A percentile compares a stretch with the other conserved stretches of the same genome.
Conservation (phyloP, 495 filamentous ascomycete genomes). For the Daldinia childiae region DNA sequence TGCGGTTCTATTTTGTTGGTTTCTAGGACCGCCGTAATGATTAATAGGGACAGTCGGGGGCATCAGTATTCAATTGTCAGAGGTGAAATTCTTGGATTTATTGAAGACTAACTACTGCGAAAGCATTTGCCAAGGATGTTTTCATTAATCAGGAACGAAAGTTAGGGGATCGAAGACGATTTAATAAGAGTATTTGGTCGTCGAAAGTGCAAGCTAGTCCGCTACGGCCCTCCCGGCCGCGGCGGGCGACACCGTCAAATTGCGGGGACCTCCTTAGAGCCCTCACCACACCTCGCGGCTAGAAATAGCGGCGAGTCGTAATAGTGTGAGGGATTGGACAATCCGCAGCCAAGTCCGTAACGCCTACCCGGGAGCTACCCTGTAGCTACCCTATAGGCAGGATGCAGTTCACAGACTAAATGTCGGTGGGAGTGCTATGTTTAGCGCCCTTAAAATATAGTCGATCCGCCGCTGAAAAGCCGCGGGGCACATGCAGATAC, state of each 20-base stretch:
- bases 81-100: constrained; percentile 16
- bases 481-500: neutral
- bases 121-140: constrained; percentile 16
- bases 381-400: neutral
- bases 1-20: constrained; percentile 16
- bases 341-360: neutral
- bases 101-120: constrained; percentile 16
- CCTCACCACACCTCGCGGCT: neutral
- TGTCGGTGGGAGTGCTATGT: neutral
- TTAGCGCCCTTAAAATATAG: neutral
- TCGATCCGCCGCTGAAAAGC: neutral
- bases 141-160: constrained; percentile 16
- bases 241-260: neutral
- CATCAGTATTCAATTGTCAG: constrained; percentile 16
- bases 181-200: neutral
- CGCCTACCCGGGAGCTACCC: too few relatives aligned
- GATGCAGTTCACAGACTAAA: neutral
- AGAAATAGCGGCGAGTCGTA: neutral
- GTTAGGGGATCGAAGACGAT: constrained; percentile 15
- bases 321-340: neutral
- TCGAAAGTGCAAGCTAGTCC: neutral
- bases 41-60: constrained; percentile 15
- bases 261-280: neutral
- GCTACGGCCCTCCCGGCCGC: neutral
- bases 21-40: constrained; percentile 15